A percentile compares a stretch with the other conserved stretches of the same genome.
These are phyloP conservation scores for Zygosaccharomyces bisporus DNA, from an alignment of 805 yeast species.

Conservation along the genomic window DNA sequence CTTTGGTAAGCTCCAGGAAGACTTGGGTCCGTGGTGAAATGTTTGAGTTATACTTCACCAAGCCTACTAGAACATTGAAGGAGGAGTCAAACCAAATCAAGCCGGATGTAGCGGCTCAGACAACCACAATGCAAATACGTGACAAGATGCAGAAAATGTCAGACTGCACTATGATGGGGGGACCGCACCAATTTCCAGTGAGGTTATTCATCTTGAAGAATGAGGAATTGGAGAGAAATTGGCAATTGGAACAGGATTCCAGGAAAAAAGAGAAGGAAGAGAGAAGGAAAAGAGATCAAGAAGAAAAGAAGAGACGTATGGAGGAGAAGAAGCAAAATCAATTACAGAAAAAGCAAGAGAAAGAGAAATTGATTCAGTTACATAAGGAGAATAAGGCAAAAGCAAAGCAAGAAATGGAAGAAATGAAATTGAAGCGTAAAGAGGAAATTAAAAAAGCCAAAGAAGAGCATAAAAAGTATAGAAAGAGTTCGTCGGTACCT, in stretches of 20 bases:
- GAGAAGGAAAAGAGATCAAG: constrained; percentile 37
- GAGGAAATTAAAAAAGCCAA: constrained; percentile 24
- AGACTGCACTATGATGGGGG: constrained; percentile 67
- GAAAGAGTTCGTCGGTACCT: constrained; percentile 7
- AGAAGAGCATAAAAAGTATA: constrained; percentile 19
- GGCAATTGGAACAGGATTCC: constrained; percentile 40
- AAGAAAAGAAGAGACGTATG: constrained; percentile 25
- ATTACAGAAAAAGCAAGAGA: constrained; percentile 26
- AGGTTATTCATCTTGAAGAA: constrained; percentile 82
- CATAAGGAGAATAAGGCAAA: constrained; percentile 25
- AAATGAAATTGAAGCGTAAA: constrained; percentile 18
- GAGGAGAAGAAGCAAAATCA: constrained; percentile 30
- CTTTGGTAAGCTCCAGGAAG: constrained; percentile 69
- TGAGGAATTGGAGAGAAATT: constrained; percentile 55
- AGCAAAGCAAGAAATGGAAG: constrained; percentile 23
- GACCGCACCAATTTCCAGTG: constrained; percentile 79
- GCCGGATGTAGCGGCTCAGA: constrained; percentile 9
- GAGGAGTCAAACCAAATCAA: constrained; percentile 32
- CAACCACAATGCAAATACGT: constrained; percentile 41
- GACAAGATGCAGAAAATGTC: constrained; percentile 87
- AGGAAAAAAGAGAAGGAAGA: constrained; percentile 38
- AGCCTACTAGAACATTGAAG: constrained; percentile 47
- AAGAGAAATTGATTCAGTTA: constrained; percentile 17
- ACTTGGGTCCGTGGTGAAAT: constrained; percentile 62
- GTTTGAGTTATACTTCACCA: constrained; percentile 78